These are phyloP conservation scores for Amylocarpus encephaloides DNA, from an alignment of 2,329 filamentous ascomycete species.

Conservation along the genomic window DNA sequence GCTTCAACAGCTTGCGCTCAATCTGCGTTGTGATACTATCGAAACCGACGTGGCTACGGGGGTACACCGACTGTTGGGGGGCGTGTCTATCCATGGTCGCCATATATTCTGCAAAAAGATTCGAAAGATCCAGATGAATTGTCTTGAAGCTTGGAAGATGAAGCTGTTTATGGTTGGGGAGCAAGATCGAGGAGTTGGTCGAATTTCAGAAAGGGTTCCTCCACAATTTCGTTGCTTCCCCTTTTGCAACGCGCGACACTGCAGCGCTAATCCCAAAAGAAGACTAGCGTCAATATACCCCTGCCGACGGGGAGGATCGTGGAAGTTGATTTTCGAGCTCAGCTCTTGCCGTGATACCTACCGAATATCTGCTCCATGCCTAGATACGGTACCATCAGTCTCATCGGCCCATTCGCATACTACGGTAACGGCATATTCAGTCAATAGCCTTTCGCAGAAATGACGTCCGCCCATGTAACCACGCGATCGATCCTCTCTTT, in stretches of 20 bases:
- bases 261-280: slow-evolving; percentile 1
- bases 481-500: slow-evolving; percentile 38
- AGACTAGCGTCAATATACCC: background rate
- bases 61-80: slow-evolving; percentile 51
- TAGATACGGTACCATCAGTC: too few species aligned
- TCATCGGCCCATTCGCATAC: background rate
- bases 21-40: slow-evolving; percentile 99
- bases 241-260: slow-evolving; percentile 12
- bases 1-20: slow-evolving; percentile 98
- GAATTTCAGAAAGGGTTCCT: slow-evolving; percentile 21
- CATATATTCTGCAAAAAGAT: slow-evolving; percentile 22
- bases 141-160: slow-evolving; percentile 2
- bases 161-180: slow-evolving; percentile 4
- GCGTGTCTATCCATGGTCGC: slow-evolving; percentile 30
- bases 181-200: slow-evolving; percentile 13
- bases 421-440: background rate
- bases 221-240: slow-evolving; percentile 19
- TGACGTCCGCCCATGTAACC: slow-evolving; percentile 40
- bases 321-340: slow-evolving; percentile 2
- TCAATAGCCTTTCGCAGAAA: slow-evolving; percentile 26
- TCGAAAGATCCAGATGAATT: slow-evolving; percentile 7
- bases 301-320: background rate
- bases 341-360: background rate
- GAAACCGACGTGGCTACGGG: slow-evolving; percentile 98
- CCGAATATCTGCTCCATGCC: too few species aligned